Percentiles rank a stretch among this genome's conserved stretches.
phyloP scores from a whole-genome alignment of 495 filamentous ascomycete species.

The Aspergillus heteromorphus region DNA sequence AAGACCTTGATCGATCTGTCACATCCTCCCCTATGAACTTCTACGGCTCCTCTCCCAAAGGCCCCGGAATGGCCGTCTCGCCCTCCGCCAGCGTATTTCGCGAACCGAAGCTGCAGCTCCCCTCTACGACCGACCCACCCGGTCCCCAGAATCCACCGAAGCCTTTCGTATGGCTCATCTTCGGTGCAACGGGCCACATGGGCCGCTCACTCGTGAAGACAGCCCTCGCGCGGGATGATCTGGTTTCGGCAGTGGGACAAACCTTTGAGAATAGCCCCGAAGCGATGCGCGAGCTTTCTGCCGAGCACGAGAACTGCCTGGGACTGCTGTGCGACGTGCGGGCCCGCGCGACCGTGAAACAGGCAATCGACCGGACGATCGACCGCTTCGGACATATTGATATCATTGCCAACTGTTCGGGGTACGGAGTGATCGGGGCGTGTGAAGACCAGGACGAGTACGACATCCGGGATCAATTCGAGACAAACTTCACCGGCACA shows the following conservation, averaged over 20 bases:
- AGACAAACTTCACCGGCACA: constrained; percentile 94
- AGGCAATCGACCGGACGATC: constrained; percentile 63
- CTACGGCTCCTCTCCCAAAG: constrained; percentile 27
- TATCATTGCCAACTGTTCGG: constrained; percentile 85
- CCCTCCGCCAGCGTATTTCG: constrained; percentile 25
- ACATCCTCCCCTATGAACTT: constrained; percentile 36
- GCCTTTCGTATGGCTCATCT: constrained; percentile 81
- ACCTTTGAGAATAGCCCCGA: constrained; percentile 73
- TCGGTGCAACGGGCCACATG: constrained; percentile 94
- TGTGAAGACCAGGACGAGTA: constrained; percentile 96
- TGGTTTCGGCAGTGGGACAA: constrained; percentile 84
- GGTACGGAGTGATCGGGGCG: constrained; percentile 89
- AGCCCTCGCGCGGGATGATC: constrained; percentile 73
- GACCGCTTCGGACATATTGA: constrained; percentile 76
- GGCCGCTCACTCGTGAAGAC: constrained; percentile 82
- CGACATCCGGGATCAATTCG: constrained; percentile 92
- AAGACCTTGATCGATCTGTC: too few species aligned
- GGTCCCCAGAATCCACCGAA: constrained; percentile 64
- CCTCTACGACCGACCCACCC: constrained; percentile 74
- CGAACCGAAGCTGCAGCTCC: constrained; percentile 53
- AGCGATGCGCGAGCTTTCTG: constrained; percentile 55
- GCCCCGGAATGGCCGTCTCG: constrained; percentile 10
- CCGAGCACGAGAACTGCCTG: constrained; percentile 56
- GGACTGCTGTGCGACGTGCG: constrained; percentile 87
- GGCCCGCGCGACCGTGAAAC: constrained; percentile 67